Evolutionary conservation across 2,329 filamentous ascomycete species (phyloP), one percentile per base, ranked within the genome.

Genomic region (Parascedosporium putredinis): DNA sequence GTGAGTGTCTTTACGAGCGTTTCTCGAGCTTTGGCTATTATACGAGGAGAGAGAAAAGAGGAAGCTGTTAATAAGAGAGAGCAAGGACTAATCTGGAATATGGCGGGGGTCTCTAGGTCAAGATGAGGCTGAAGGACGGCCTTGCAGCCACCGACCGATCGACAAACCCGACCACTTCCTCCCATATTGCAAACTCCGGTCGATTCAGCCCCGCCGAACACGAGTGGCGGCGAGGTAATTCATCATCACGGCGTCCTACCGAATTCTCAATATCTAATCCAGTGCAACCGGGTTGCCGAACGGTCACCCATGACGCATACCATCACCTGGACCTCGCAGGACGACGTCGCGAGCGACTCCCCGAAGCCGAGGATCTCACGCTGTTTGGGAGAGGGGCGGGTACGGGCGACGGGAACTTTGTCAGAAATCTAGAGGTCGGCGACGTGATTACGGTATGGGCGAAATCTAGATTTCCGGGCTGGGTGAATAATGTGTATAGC

Each of bases 381-480:
- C 22, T 40, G 36, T 40, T 40, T 60, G 1, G 56, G 63, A 1
- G 20, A 59, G 2, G 80, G 79, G 0, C 68, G 78, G 1, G 79
- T 79, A 1, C 59, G 57, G 18, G 69, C 58, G 3, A 78, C 75
- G 0, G 73, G 1, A 62, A 70, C 33, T 82, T 80, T 59, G 72
- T 84, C 29, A 70, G 74, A 14, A 66, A 63, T 43, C 58, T 84
- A 55, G 72, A 70, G 55, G 55, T 79, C n/a, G 80, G 80, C 1
- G 80, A 84, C 55, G 71, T 79, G 16, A 63, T 83, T 9, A 82
- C 78, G 0, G 57, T 83, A 2, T 83, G 79, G 79, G 78, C 66
- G 1, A 79, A 75, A 61, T 70, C 76, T 2, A 70, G 79, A 51
- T 83, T 78, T 50, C 61, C 58, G 0, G 71, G 64, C 0, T 84